Evolutionary conservation across 2,329 filamentous ascomycete genomes (phyloP).

Genomic region (Fusarium sp.): DNA sequence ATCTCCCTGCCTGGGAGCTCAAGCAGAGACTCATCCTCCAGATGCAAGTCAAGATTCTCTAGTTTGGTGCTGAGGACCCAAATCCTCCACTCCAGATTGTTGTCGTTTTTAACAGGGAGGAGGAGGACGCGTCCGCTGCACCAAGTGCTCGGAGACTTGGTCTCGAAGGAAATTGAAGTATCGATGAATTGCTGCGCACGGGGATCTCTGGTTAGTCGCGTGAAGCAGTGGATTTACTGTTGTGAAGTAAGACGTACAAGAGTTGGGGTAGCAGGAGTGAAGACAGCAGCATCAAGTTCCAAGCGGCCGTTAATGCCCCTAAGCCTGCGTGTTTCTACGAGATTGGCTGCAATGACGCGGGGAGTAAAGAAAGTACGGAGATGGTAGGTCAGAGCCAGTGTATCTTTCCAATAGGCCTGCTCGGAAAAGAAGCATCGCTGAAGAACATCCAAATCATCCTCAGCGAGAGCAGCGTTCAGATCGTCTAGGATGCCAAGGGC

Average conservation of each 20-base stretch:
- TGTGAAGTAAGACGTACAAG: not conserved
- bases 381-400: conserved; percentile 27
- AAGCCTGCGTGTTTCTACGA: not conserved
- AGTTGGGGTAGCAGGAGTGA: conserved; percentile 19
- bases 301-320: not conserved
- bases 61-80: conserved; percentile 34
- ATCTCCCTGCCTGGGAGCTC: not conserved
- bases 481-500: not conserved
- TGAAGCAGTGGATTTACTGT: not conserved
- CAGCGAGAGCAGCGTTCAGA: conserved; percentile 10
- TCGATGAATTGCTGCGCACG: conserved; percentile 24
- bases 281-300: conserved; percentile 16
- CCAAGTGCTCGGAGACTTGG: not conserved
- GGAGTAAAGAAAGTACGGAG: conserved; percentile 19
- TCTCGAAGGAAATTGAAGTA: conserved; percentile 10
- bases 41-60: conserved; percentile 11
- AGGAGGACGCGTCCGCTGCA: conserved; percentile 17
- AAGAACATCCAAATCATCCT: not conserved
- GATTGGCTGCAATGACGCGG: not conserved
- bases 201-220: not conserved
- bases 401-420: conserved; percentile 34
- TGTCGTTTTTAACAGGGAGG: not conserved
- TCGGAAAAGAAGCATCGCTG: conserved; percentile 9
- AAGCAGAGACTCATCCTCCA: conserved; percentile 14
- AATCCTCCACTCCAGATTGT: conserved; percentile 16